Percentiles rank a stretch among this genome's conserved stretches.
These are phyloP conservation scores for Eimeria zaria DNA, from an alignment of 169 alveolate genomes.

Conservation along the genomic window DNA sequence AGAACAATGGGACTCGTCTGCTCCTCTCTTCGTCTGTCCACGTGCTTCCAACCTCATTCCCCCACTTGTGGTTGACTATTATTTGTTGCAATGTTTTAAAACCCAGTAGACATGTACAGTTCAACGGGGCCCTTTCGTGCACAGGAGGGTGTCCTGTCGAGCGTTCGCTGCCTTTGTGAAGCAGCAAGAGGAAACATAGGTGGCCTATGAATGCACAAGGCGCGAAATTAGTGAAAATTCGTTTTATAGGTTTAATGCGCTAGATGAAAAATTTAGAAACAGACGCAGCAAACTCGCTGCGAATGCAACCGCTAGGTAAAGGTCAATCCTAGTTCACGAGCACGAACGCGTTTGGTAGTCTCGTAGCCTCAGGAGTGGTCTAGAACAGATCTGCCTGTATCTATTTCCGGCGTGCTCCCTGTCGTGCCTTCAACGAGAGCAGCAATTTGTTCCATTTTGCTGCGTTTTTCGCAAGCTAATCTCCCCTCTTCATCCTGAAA, in stretches of 20 bases:
- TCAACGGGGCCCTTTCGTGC: background rate
- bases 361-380: background rate
- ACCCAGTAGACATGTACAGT: background rate
- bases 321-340: background rate
- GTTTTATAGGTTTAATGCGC: background rate
- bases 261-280: background rate
- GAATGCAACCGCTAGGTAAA: background rate
- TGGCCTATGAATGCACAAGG: background rate
- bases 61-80: background rate
- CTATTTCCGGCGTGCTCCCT: background rate
- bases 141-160: background rate
- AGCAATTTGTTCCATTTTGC: background rate
- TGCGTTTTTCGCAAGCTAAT: conserved; percentile 13
- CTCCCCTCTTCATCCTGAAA: conserved; percentile 35
- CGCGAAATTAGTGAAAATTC: background rate
- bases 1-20: background rate
- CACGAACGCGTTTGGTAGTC: background rate
- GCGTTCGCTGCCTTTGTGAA: background rate
- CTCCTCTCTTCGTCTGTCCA: background rate
- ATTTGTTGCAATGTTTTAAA: background rate
- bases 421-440: background rate
- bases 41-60: background rate
- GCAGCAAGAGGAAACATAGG: background rate
- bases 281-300: background rate
- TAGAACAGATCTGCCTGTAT: background rate